phyloP scores from a whole-genome alignment of 306 rosid genomes.

The Cicer chorassanicum region DNA sequence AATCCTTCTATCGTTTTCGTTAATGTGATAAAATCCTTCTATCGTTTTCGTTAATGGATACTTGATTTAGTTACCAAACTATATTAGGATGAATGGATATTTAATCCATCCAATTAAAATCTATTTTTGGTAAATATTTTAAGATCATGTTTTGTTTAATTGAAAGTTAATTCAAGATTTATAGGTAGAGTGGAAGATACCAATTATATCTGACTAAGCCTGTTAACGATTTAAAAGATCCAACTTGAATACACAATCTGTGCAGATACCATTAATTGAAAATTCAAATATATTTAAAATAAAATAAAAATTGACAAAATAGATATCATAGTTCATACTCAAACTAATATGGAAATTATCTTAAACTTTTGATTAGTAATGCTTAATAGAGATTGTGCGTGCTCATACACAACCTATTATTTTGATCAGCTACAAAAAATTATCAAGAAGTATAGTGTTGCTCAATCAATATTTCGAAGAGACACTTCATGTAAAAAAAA shows the following conservation, averaged over 20 bases:
- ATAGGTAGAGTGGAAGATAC: not conserved
- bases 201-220: not conserved
- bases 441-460: not conserved
- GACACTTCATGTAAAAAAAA: not conserved
- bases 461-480: not conserved
- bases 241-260: no score
- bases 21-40: not conserved
- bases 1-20: not conserved
- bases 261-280: not conserved
- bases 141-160: not conserved
- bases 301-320: not conserved
- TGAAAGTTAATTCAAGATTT: not conserved
- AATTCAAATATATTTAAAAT: not conserved
- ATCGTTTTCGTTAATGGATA: not conserved
- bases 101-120: not conserved
- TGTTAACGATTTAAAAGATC: not conserved
- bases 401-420: slow-evolving; percentile 15
- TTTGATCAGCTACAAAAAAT: not conserved
- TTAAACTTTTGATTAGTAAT: not conserved
- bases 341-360: not conserved
- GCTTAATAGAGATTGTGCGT: not conserved
- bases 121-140: not conserved
- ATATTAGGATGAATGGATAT: not conserved
- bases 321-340: not conserved
- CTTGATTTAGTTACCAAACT: not conserved